phyloP scores from a whole-genome alignment of 139 green algal genomes.

The Chlorella vulgaris region DNA sequence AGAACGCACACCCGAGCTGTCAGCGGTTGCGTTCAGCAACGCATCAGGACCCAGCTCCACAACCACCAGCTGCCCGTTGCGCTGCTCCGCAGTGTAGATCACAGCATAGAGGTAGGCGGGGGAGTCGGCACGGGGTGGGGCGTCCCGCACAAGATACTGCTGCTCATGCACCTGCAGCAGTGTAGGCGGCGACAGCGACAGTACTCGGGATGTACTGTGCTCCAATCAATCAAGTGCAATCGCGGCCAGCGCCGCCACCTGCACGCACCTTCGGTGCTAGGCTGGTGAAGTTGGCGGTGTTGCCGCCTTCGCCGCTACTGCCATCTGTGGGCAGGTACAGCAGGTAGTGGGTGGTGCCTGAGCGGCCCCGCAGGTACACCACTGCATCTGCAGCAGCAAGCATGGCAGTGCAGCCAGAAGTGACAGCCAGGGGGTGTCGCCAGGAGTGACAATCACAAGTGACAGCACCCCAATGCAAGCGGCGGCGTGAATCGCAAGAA shows the following conservation, averaged over 20 bases:
- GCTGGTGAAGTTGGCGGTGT: slow-evolving; percentile 10
- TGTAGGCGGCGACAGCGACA: neutral
- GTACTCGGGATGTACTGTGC: neutral
- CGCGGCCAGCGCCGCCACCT: too few relatives aligned
- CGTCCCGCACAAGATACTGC: neutral
- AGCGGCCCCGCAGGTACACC: slow-evolving; percentile 8
- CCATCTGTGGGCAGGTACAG: slow-evolving; percentile 1
- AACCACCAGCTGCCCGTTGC: slow-evolving; percentile 24
- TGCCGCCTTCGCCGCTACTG: too few relatives aligned
- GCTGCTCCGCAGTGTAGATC: neutral
- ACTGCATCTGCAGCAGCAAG: neutral
- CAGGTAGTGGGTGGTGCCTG: slow-evolving; percentile 6
- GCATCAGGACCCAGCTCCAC: neutral
- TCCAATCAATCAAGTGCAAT: too few relatives aligned
- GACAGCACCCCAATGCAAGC: too few relatives aligned
- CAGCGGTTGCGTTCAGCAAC: neutral
- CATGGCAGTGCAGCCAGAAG: neutral
- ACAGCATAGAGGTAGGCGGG: neutral
- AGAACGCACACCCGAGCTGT: too few relatives aligned
- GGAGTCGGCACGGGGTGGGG: neutral
- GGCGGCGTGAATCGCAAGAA: too few relatives aligned
- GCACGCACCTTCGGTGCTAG: slow-evolving; percentile 16
- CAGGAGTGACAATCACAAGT: too few relatives aligned
- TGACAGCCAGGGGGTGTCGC: too few relatives aligned
- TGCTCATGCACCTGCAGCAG: neutral